Base-by-base conservation (phyloP, 2,329 filamentous ascomycete species). In the Pseudopyrenochaeta lycopersici region DNA sequence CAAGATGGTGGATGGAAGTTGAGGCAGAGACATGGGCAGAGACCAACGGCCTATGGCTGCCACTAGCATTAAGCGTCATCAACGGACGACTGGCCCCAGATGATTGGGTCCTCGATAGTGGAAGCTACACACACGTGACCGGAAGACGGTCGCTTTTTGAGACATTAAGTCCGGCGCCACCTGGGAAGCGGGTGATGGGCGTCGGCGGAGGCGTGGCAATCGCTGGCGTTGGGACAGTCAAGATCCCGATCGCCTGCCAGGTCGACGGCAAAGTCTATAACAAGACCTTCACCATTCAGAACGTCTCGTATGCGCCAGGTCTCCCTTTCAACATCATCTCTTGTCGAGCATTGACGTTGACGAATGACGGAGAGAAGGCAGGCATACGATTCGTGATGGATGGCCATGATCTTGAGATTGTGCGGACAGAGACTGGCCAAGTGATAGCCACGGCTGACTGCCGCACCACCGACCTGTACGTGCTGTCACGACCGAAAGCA, bases 381-480 rank as follows among this genome's bases (percentile, higher is more conserved):
- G 42, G 42, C 27, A 45, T 45, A 45, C 42, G 42, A 23, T 45
- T 45, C n/a, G 27, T 45, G 6, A 45, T 45, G 27, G 42, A 45
- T 45, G 27, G 42, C 31, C n/a, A 45, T 21, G 42, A 45, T 21
- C 42, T 45, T 17, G 42, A 45, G 42, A 45, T 45, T 18, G 42
- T 45, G 17, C 42, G 42, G 42, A 45, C 42, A 32, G 42, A 32
- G 27, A 45, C 42, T 35, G 27, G 27, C 27, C 27, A 45, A 21
- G 42, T 45, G n/a, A 45, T 45, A 45, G 42, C 42, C 42, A 45
- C 42, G 31, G 42, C 42, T 35, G 27, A 45, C 18, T 45, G n/a
- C 18, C 42, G 42, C 27, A 45, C 27, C 27, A 45, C 42, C 7
- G 29, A 45, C 17, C 18, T 45, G n/a, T 45, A 45, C n/a, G 27